Percentiles rank a stretch among this genome's conserved stretches.
These are phyloP conservation scores for Papiliotrema terrestris DNA, from an alignment of 1,284 basidiomycete species.

Conservation along the genomic window DNA sequence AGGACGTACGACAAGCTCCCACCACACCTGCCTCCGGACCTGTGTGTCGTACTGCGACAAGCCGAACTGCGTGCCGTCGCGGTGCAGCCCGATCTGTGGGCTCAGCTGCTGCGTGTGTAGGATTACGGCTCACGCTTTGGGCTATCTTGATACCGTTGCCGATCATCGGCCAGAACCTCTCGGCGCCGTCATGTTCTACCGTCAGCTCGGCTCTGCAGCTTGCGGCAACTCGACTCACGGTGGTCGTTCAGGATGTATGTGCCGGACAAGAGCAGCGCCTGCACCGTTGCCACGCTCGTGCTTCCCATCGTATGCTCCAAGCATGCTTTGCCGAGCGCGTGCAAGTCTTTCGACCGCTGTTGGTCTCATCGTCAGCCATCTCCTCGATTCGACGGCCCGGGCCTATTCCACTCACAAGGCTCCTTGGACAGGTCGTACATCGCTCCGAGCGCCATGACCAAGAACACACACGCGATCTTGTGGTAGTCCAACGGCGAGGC, in stretches of 20 bases:
- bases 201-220: background rate
- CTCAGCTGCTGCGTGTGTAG: conserved; percentile 2
- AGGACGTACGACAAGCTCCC: conserved; percentile 41
- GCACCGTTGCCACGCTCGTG: conserved; percentile 44
- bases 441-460: conserved; percentile 45
- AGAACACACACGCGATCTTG: conserved; percentile 46
- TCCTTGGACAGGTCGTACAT: conserved; percentile 43
- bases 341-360: conserved; percentile 34
- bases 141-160: conserved; percentile 42
- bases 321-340: conserved; percentile 40
- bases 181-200: conserved; percentile 14
- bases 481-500: conserved; percentile 32
- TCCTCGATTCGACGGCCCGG: conserved; percentile 4
- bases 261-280: conserved; percentile 43
- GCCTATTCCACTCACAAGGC: conserved; percentile 31
- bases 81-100: conserved; percentile 43
- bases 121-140: conserved; percentile 27
- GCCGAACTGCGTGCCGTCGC: conserved; percentile 44
- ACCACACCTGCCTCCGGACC: conserved; percentile 45
- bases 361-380: conserved; percentile 26
- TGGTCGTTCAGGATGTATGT: conserved; percentile 46
- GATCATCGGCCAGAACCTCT: conserved; percentile 48
- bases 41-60: conserved; percentile 41
- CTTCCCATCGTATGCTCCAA: conserved; percentile 27
- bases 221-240: conserved; percentile 13